Evolutionary conservation across 352 stramenopile species (phyloP).

Genomic region (Globisporangium ultimum): DNA sequence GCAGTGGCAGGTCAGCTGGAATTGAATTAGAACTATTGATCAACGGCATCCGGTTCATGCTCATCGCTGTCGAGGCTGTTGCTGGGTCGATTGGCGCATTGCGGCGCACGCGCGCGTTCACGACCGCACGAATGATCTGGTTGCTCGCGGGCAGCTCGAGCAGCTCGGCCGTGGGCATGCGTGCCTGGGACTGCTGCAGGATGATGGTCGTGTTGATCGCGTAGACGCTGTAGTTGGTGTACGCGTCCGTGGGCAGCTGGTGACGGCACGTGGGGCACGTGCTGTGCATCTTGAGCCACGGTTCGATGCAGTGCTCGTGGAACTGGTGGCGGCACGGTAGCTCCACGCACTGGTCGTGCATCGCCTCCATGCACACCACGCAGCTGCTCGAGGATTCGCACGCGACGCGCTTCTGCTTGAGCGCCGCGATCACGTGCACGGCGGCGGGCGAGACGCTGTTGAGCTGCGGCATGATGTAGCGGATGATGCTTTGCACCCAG

Average conservation of each 20-base stretch:
- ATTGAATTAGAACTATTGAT: constrained; percentile 12
- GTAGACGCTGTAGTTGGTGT: constrained; percentile 87
- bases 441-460: constrained; percentile 76
- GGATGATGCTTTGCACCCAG: constrained; percentile 89
- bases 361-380: constrained; percentile 83
- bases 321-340: constrained; percentile 81
- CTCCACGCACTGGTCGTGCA: constrained; percentile 51
- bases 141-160: constrained; percentile 80
- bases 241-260: constrained; percentile 75
- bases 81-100: constrained; percentile 29
- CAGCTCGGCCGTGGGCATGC: constrained; percentile 69
- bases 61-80: not conserved
- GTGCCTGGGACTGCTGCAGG: constrained; percentile 78
- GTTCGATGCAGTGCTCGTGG: constrained; percentile 76
- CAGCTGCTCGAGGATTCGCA: constrained; percentile 28
- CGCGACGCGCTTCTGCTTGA: constrained; percentile 39
- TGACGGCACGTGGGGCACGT: constrained; percentile 82
- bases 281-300: constrained; percentile 85
- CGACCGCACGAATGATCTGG: constrained; percentile 82
- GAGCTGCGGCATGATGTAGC: constrained; percentile 88
- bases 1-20: constrained; percentile 38
- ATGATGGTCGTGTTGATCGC: constrained; percentile 90
- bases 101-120: constrained; percentile 77
- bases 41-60: constrained; percentile 15
- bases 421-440: constrained; percentile 48